These are phyloP conservation scores for Leccinum angustisporum DNA, from an alignment of 1,284 basidiomycete species.

Conservation along the genomic window DNA sequence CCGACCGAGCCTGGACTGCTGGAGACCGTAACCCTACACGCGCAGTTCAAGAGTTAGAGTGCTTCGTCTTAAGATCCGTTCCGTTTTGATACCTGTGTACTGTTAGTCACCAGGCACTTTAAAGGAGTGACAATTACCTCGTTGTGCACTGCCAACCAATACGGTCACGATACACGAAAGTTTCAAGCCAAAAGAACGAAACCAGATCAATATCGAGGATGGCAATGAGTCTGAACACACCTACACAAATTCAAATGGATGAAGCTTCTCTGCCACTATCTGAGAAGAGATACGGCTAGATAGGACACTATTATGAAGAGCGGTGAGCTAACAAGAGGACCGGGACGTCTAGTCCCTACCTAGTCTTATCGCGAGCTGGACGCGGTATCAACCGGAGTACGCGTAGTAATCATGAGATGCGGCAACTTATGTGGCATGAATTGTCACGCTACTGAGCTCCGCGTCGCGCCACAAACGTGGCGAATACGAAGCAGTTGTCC, in stretches of 20 bases:
- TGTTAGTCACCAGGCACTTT: constrained; percentile 21
- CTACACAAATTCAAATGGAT: constrained; percentile 28
- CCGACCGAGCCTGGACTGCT: constrained; percentile 18
- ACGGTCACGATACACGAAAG: constrained; percentile 21
- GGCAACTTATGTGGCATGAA: constrained; percentile 2
- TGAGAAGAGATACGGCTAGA: constrained; percentile 15
- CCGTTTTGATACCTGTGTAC: constrained; percentile 23
- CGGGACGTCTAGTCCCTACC: not conserved
- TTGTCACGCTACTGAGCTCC: constrained; percentile 6
- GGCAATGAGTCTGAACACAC: constrained; percentile 25
- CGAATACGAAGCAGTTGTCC: constrained; percentile 25
- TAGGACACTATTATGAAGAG: constrained; percentile 9
- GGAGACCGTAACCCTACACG: constrained; percentile 17
- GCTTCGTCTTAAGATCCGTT: constrained; percentile 23
- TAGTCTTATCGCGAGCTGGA: constrained; percentile 21
- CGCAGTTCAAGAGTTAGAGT: constrained; percentile 27
- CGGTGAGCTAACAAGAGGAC: not conserved
- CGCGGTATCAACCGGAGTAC: constrained; percentile 6
- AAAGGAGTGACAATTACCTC: constrained; percentile 18
- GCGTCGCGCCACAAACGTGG: constrained; percentile 23
- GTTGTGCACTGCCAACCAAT: constrained; percentile 27
- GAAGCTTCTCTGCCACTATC: constrained; percentile 27
- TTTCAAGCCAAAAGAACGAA: constrained; percentile 5
- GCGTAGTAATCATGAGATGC: constrained; percentile 4
- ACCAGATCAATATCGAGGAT: constrained; percentile 27